phyloP scores from a whole-genome alignment of 805 yeast species.

The Kazachstania kunashirensis region DNA sequence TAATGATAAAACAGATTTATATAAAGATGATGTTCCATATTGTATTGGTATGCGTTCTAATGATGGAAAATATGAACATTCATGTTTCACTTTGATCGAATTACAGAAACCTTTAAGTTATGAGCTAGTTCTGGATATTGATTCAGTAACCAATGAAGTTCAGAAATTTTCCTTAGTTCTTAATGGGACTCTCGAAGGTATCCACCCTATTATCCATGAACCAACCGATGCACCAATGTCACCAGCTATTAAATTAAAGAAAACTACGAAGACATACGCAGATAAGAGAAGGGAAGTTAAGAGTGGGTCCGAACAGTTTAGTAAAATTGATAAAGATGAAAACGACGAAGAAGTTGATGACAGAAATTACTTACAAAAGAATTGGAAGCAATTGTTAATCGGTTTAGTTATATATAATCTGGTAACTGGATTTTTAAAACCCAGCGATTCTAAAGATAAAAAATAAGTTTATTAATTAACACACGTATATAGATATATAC shows the following conservation, averaged over 20 bases:
- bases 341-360: conserved; percentile 15
- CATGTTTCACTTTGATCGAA: conserved; percentile 21
- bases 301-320: conserved; percentile 13
- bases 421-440: conserved; percentile 1
- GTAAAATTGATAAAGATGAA: conserved; percentile 3
- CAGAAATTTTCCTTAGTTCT: conserved; percentile 16
- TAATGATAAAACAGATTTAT: too few species aligned
- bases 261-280: conserved; percentile 25
- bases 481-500: too few species aligned
- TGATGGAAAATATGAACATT: conserved; percentile 3
- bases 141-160: conserved; percentile 8
- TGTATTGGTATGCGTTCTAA: conserved; percentile 17
- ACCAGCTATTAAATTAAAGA: conserved; percentile 18
- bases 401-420: conserved; percentile 21
- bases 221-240: conserved; percentile 18
- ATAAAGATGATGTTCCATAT: conserved; percentile 6
- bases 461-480: too few species aligned
- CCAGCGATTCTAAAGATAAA: too few species aligned
- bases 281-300: conserved; percentile 17
- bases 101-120: conserved; percentile 18
- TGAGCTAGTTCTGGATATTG: conserved; percentile 15
- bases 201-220: conserved; percentile 9
- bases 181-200: conserved; percentile 13
- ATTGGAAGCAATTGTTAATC: conserved; percentile 25
- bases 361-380: conserved; percentile 22